A percentile compares a stretch with the other conserved stretches of the same genome.
Conservation (phyloP, 2,329 filamentous ascomycete genomes). For the Exophiala sp. region DNA sequence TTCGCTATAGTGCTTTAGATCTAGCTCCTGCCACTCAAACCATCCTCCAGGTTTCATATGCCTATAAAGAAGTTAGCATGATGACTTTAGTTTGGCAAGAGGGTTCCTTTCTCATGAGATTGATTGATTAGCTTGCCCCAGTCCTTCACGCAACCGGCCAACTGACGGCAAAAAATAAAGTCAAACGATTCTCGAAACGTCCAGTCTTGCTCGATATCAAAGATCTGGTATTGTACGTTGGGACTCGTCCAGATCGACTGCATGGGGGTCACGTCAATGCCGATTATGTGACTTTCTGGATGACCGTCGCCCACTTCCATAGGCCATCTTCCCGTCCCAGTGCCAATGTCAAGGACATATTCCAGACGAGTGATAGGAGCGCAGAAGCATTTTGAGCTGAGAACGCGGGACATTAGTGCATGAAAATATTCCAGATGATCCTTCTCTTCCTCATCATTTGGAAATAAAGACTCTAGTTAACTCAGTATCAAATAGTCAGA, state of each 20-base stretch:
- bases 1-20: conserved; percentile 11
- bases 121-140: background rate
- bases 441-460: background rate
- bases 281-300: conserved; percentile 31
- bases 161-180: background rate
- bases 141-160: background rate
- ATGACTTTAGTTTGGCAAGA: background rate
- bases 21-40: conserved; percentile 42
- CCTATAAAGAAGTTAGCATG: no score
- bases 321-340: conserved; percentile 28
- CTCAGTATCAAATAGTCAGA: no score
- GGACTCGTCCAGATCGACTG: conserved; percentile 41
- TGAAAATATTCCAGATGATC: background rate
- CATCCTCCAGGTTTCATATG: conserved; percentile 45
- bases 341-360: conserved; percentile 30
- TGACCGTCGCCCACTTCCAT: conserved; percentile 31
- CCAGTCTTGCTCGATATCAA: background rate
- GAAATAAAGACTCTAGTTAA: conserved; percentile 5
- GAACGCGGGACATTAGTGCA: background rate
- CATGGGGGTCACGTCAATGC: conserved; percentile 45
- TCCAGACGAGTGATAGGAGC: conserved; percentile 10
- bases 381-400: background rate
- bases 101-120: background rate
- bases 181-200: background rate
- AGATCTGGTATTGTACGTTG: background rate